Percentiles rank a stretch among this genome's conserved stretches.
Evolutionary conservation across 257 asterid genomes (phyloP).

Genomic region (Petunia secreta): DNA sequence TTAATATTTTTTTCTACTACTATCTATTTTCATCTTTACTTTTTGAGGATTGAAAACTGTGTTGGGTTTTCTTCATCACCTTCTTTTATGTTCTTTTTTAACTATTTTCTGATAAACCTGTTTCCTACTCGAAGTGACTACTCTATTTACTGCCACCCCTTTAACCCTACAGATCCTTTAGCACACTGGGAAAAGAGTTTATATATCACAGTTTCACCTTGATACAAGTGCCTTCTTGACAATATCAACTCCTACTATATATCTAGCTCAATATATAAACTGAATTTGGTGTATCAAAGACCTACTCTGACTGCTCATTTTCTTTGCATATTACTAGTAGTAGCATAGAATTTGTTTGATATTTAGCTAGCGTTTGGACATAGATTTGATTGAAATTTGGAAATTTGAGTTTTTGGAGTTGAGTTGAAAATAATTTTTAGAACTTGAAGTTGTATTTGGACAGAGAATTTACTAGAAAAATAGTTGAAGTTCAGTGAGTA

Average conservation of each 20-base stretch:
- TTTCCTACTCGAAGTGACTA: constrained; percentile 54
- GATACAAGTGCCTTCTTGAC: neutral
- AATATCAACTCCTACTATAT: neutral
- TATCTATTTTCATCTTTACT: neutral
- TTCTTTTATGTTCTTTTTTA: constrained; percentile 26
- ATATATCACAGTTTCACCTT: neutral
- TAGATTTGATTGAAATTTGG: too few relatives aligned
- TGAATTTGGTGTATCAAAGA: too few relatives aligned
- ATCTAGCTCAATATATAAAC: neutral
- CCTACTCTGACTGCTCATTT: too few relatives aligned
- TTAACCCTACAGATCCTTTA: neutral
- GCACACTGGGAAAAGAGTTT: neutral
- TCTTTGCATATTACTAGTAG: too few relatives aligned
- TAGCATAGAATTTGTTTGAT: too few relatives aligned
- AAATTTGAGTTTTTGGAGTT: too few relatives aligned
- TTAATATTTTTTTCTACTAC: constrained; percentile 37
- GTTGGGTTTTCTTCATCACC: neutral
- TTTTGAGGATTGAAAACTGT: neutral
- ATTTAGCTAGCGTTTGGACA: too few relatives aligned
- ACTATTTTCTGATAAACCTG: constrained; percentile 49
- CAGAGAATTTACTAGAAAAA: too few relatives aligned
- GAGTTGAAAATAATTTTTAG: too few relatives aligned
- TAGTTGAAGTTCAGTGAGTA: too few relatives aligned
- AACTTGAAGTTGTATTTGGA: too few relatives aligned
- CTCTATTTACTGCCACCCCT: constrained; percentile 38